Percentiles rank a stretch among this genome's conserved stretches.
Evolutionary conservation across 768 basidiomycete species (phyloP).

Genomic region (Leccinum truebloodii): DNA sequence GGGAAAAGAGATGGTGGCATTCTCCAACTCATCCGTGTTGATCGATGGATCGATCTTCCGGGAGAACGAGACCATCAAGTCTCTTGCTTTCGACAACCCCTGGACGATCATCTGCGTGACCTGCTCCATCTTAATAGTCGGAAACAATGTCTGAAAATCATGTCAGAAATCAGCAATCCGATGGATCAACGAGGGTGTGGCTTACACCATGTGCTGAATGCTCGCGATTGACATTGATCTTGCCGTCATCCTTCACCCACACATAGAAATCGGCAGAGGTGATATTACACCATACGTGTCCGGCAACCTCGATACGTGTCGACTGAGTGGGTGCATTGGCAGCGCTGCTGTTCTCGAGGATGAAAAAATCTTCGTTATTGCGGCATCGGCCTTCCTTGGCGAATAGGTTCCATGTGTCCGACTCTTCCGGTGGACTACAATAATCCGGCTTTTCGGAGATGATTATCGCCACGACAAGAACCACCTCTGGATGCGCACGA

Average conservation of each 20-base stretch:
- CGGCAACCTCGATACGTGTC: background rate
- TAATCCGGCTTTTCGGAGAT: background rate
- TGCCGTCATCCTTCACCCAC: background rate
- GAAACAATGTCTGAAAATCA: conserved; percentile 4
- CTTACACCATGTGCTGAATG: background rate
- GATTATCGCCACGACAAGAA: background rate
- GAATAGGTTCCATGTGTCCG: background rate
- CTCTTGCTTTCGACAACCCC: background rate
- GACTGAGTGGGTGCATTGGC: background rate
- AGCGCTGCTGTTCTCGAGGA: background rate
- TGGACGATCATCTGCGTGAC: background rate
- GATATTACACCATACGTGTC: background rate
- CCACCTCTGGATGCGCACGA: background rate
- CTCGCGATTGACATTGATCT: background rate
- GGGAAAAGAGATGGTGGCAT: background rate
- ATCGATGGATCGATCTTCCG: background rate
- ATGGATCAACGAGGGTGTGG: background rate
- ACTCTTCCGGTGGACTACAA: background rate
- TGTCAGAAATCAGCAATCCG: background rate
- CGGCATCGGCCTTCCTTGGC: background rate
- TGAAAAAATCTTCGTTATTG: background rate
- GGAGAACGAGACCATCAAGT: background rate
- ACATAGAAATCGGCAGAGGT: background rate
- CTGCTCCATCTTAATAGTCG: background rate
- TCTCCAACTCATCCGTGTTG: background rate